Evolutionary conservation across 2,329 filamentous ascomycete genomes (phyloP).

Genomic region (Fusarium temperatum): DNA sequence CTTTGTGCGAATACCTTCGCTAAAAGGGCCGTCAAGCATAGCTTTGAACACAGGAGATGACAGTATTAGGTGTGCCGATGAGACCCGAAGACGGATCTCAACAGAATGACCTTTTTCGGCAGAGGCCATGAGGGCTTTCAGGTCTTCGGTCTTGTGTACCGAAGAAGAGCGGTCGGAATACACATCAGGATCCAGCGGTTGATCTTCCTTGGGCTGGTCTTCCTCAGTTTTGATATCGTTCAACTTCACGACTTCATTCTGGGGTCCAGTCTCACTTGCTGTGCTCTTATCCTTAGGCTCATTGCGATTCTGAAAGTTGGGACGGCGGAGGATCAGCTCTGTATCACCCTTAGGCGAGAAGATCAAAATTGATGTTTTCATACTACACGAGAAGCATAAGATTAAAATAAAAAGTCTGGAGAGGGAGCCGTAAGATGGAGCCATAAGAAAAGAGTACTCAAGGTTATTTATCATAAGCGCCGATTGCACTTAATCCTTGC

Average conservation of each 20-base stretch:
- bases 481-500: background rate
- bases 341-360: background rate
- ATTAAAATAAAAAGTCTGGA: fast-evolving
- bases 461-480: background rate
- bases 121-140: background rate
- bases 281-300: background rate
- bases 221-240: background rate
- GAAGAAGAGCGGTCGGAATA: background rate
- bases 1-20: background rate
- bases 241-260: background rate
- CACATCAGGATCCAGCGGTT: background rate
- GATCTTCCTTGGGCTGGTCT: background rate
- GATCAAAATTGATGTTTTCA: background rate
- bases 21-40: background rate
- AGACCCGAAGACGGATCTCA: background rate
- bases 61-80: background rate
- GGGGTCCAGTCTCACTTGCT: background rate
- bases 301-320: background rate
- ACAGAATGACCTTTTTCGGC: background rate
- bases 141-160: background rate
- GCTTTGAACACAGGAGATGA: background rate
- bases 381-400: fast-evolving
- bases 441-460: background rate
- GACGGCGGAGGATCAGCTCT: background rate
- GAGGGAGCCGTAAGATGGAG: background rate